phyloP scores from a whole-genome alignment of 2,329 filamentous ascomycete genomes.

The Chaetomium olivaceum region DNA sequence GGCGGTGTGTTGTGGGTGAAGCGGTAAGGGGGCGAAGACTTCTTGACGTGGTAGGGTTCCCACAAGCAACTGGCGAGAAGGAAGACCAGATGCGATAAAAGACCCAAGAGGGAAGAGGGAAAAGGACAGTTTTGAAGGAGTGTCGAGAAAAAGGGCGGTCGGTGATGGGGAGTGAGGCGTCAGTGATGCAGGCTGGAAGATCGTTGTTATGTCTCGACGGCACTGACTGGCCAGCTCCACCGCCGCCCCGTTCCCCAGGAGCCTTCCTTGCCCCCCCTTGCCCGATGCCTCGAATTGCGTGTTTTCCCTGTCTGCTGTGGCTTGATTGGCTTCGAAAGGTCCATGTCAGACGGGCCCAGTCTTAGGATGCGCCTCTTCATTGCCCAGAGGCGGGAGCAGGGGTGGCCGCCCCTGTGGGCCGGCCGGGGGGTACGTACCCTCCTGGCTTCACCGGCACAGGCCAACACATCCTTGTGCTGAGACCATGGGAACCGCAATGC shows the following conservation, averaged over 20 bases:
- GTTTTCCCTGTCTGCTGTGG: slow-evolving; percentile 28
- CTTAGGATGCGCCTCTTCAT: slow-evolving; percentile 22
- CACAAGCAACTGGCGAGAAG: slow-evolving; percentile 19
- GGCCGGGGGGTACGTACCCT: slow-evolving; percentile 22
- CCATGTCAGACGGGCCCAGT: slow-evolving; percentile 31
- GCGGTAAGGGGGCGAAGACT: slow-evolving; percentile 13
- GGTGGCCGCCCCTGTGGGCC: slow-evolving; percentile 15
- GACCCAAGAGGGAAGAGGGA: slow-evolving; percentile 13
- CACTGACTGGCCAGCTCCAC: slow-evolving; percentile 25
- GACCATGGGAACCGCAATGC: slow-evolving; percentile 38
- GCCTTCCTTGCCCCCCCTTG: slow-evolving; percentile 14
- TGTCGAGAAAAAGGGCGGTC: slow-evolving; percentile 32
- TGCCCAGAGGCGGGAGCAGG: slow-evolving; percentile 17
- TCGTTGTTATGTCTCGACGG: slow-evolving; percentile 34
- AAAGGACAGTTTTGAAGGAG: slow-evolving; percentile 31
- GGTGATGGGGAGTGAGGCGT: slow-evolving; percentile 27
- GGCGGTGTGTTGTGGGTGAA: slow-evolving; percentile 17
- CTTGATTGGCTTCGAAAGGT: slow-evolving; percentile 31
- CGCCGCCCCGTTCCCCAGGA: slow-evolving; percentile 32
- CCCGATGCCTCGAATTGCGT: slow-evolving; percentile 30
- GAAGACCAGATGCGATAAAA: slow-evolving; percentile 17
- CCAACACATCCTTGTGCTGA: slow-evolving; percentile 21
- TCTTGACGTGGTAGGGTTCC: slow-evolving; percentile 18
- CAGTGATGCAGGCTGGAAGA: slow-evolving; percentile 29
- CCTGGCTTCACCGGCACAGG: slow-evolving; percentile 26